Percentiles rank a stretch among this genome's conserved stretches.
Evolutionary conservation across 2,329 filamentous ascomycete species (phyloP).

Genomic region (Metarhizium robertsii): DNA sequence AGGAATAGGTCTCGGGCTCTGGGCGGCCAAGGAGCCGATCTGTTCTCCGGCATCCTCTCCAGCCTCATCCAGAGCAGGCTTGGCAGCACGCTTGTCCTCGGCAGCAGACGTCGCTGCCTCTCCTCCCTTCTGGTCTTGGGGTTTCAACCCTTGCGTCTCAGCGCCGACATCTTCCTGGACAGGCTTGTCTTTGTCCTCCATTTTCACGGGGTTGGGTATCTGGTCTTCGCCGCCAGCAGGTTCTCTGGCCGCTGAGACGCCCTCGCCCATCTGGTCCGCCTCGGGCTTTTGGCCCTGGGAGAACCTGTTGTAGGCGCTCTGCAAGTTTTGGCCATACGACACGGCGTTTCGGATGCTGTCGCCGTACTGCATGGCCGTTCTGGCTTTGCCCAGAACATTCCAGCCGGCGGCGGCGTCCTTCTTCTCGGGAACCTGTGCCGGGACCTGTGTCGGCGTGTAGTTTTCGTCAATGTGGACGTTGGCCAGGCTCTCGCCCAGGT

Average conservation of each 20-base stretch:
- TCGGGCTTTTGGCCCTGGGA: neutral
- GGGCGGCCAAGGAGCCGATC: neutral
- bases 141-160: neutral
- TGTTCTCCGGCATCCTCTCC: conserved; percentile 3
- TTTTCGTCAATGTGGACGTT: conserved; percentile 27
- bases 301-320: neutral
- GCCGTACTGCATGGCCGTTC: conserved; percentile 14
- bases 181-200: conserved; percentile 2
- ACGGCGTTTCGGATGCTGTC: conserved; percentile 11
- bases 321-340: neutral
- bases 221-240: neutral
- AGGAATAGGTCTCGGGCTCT: neutral
- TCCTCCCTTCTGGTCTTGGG: conserved; percentile 1
- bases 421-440: conserved; percentile 19
- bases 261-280: neutral
- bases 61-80: conserved; percentile 7
- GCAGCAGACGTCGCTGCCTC: conserved; percentile 6
- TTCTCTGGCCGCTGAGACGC: neutral
- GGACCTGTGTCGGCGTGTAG: conserved; percentile 21
- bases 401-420: conserved; percentile 14
- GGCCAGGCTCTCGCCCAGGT: conserved; percentile 32
- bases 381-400: conserved; percentile 20
- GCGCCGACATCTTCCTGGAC: conserved; percentile 2
- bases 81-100: conserved; percentile 3
- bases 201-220: neutral